Conservation (phyloP, 1,284 basidiomycete species). For the Porodaedalea pini region DNA sequence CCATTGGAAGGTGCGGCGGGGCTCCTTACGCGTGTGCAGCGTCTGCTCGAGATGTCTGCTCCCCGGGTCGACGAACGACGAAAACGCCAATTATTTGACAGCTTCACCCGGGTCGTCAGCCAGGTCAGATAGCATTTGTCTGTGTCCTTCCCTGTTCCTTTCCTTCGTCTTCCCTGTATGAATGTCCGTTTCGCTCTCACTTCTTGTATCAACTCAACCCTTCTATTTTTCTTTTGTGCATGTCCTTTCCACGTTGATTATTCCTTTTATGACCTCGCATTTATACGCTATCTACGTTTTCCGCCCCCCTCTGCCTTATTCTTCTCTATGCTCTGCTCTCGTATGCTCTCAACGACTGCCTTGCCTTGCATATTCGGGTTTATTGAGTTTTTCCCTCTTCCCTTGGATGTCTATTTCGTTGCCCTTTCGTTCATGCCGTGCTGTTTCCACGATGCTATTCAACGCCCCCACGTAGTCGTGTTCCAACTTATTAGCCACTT, state of each 20-base stretch:
- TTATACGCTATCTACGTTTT: slow-evolving; percentile 17
- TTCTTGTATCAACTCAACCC: neutral
- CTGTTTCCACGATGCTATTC: too few relatives aligned
- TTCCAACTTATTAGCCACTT: too few relatives aligned
- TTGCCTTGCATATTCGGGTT: neutral
- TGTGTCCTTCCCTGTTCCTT: slow-evolving; percentile 8
- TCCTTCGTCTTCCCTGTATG: neutral
- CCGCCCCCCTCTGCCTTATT: neutral
- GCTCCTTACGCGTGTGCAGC: slow-evolving; percentile 58
- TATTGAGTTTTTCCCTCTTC: neutral
- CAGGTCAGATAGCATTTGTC: slow-evolving; percentile 41
- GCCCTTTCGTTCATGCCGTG: too few relatives aligned
- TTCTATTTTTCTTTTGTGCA: neutral
- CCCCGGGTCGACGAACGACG: slow-evolving; percentile 45
- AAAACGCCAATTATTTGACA: slow-evolving; percentile 50
- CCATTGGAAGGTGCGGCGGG: slow-evolving; percentile 69
- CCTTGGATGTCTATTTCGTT: neutral
- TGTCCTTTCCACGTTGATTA: neutral
- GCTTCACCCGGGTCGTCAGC: slow-evolving; percentile 60
- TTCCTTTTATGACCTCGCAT: neutral
- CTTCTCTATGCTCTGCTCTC: neutral
- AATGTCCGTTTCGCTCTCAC: neutral
- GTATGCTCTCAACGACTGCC: slow-evolving; percentile 1
- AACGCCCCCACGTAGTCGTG: too few relatives aligned
- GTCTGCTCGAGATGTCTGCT: slow-evolving; percentile 47